A percentile compares a stretch with the other conserved stretches of the same genome.
Conservation (phyloP, 2,329 filamentous ascomycete species). For the Emmonsiellopsis sp. region DNA sequence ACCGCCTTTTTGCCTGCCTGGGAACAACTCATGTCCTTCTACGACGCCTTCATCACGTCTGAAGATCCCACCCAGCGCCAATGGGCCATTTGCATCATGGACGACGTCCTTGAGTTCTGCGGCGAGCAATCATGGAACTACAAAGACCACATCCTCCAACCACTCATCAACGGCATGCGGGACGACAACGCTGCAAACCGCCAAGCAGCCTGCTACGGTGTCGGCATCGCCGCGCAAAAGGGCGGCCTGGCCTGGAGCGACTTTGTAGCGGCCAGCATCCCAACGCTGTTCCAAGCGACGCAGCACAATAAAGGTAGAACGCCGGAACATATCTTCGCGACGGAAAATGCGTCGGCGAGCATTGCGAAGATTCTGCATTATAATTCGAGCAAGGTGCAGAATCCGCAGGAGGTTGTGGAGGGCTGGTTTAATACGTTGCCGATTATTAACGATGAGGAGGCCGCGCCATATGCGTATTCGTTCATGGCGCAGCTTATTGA, state of each 20-base stretch:
- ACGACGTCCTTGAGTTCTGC: conserved; percentile 96
- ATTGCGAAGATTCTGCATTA: conserved; percentile 96
- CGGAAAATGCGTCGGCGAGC: conserved; percentile 91
- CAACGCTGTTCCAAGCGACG: conserved; percentile 75
- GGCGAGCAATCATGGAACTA: conserved; percentile 82
- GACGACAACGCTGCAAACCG: conserved; percentile 84
- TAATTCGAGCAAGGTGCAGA: conserved; percentile 67
- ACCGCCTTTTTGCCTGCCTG: conserved; percentile 75
- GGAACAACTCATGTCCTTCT: conserved; percentile 77
- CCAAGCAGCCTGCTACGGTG: conserved; percentile 91
- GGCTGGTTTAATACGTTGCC: conserved; percentile 89
- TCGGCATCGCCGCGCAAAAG: conserved; percentile 89
- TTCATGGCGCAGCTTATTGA: conserved; percentile 88
- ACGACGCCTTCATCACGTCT: conserved; percentile 74
- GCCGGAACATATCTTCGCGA: conserved; percentile 93
- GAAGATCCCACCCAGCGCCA: conserved; percentile 83
- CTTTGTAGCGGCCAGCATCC: conserved; percentile 72
- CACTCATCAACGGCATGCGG: conserved; percentile 75
- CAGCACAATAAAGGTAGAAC: conserved; percentile 71
- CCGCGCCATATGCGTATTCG: conserved; percentile 88
- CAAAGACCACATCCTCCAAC: conserved; percentile 74
- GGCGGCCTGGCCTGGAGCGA: conserved; percentile 80
- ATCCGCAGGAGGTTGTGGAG: conserved; percentile 65
- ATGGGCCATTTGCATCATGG: conserved; percentile 98
- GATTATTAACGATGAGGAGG: conserved; percentile 91